These are phyloP conservation scores for Heterobasidion annosum DNA, from an alignment of 1,284 basidiomycete species.

Conservation along the genomic window DNA sequence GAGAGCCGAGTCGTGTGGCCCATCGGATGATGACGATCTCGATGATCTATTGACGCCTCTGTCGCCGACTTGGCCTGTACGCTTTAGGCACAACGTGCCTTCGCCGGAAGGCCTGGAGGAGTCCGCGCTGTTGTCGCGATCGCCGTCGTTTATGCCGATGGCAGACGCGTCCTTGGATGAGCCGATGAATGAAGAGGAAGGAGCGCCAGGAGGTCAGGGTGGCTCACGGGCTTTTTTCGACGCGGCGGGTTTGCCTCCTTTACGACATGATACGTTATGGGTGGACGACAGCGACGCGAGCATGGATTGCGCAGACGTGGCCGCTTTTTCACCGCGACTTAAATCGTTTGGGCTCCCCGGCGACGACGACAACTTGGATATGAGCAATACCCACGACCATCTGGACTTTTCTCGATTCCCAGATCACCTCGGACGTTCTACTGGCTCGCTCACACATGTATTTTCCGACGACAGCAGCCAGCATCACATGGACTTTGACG, in stretches of 20 bases:
- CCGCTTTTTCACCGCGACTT: not conserved
- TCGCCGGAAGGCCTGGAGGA: slow-evolving; percentile 4
- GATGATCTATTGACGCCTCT: slow-evolving; percentile 11
- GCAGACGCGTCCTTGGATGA: not conserved
- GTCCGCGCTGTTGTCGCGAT: slow-evolving; percentile 6
- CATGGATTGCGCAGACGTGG: not conserved
- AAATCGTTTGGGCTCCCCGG: not conserved
- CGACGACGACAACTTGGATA: not conserved
- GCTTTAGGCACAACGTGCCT: not conserved
- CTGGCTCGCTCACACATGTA: no score
- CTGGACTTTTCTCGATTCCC: not conserved
- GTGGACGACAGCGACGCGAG: not conserved
- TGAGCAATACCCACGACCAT: not conserved
- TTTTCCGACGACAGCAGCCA: not conserved
- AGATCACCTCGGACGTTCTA: not conserved
- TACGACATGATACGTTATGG: not conserved
- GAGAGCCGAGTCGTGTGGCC: not conserved
- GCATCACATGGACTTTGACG: not conserved
- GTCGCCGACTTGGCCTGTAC: slow-evolving; percentile 8
- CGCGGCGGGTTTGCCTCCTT: not conserved
- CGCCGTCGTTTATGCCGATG: slow-evolving; percentile 1
- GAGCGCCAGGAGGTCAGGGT: not conserved
- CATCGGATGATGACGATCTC: not conserved
- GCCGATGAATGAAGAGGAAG: not conserved
- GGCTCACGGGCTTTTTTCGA: not conserved